A percentile compares a stretch with the other conserved stretches of the same genome.
Conservation (phyloP, 129 eudicot genomes). For the Artemisia argyi region DNA sequence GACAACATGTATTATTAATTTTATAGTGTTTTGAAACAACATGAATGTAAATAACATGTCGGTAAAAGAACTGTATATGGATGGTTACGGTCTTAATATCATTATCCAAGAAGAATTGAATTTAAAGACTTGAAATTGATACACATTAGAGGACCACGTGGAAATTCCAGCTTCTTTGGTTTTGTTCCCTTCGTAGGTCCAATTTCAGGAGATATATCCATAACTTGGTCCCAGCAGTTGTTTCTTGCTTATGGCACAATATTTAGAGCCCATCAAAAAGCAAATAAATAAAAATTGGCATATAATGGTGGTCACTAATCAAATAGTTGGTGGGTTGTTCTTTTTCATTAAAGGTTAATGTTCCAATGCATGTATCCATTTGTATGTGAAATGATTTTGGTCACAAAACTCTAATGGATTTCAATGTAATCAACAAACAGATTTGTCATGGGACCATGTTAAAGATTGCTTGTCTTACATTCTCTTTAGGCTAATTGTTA, state of each 20-base stretch:
- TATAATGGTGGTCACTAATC: slow-evolving; percentile 35
- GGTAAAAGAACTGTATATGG: slow-evolving; percentile 20
- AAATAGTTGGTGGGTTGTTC: slow-evolving; percentile 52
- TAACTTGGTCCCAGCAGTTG: slow-evolving; percentile 30
- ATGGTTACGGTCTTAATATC: slow-evolving; percentile 14
- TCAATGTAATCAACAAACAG: slow-evolving; percentile 41
- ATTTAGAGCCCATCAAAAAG: slow-evolving; percentile 30
- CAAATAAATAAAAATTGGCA: slow-evolving; percentile 7
- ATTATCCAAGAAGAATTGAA: slow-evolving; percentile 16
- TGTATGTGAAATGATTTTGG: slow-evolving; percentile 40
- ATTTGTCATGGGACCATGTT: slow-evolving; percentile 34
- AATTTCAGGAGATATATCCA: slow-evolving; percentile 66
- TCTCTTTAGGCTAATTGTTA: slow-evolving; percentile 18
- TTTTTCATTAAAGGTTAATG: slow-evolving; percentile 43
- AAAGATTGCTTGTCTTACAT: slow-evolving; percentile 32
- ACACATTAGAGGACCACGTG: slow-evolving; percentile 58
- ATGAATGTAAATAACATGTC: slow-evolving; percentile 16
- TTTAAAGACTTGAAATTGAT: slow-evolving; percentile 25
- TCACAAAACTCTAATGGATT: slow-evolving; percentile 37
- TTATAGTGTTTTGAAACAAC: not conserved
- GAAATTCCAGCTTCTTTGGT: slow-evolving; percentile 61
- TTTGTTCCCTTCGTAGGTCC: slow-evolving; percentile 61
- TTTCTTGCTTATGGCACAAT: slow-evolving; percentile 25
- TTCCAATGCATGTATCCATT: slow-evolving; percentile 46
- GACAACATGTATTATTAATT: no score